phyloP scores from a whole-genome alignment of 257 asterid species.

The Solanum virginianum region DNA sequence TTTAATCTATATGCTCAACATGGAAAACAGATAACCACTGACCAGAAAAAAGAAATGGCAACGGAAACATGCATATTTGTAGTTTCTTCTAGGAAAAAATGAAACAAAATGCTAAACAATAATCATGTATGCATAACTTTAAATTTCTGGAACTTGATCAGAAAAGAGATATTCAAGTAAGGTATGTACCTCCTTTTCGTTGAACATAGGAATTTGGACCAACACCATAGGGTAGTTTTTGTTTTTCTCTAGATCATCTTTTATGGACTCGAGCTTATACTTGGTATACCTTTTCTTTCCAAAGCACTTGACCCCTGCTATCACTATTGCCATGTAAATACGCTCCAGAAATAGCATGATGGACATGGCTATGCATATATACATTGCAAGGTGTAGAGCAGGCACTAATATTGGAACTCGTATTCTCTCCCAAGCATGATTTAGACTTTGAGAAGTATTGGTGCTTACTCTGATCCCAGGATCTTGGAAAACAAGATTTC shows the following conservation, averaged over 20 bases:
- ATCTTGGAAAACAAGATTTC: slow-evolving; percentile 29
- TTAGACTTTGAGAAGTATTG: slow-evolving; percentile 36
- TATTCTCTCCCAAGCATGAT: slow-evolving; percentile 46
- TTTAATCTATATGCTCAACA: not conserved
- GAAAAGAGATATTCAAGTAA: not conserved
- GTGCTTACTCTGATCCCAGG: slow-evolving; percentile 23
- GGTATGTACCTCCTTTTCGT: slow-evolving; percentile 69
- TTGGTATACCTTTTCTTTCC: slow-evolving; percentile 66
- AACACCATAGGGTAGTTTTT: slow-evolving; percentile 48
- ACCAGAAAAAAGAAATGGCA: not conserved
- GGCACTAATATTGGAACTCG: slow-evolving; percentile 63
- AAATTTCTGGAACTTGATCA: not conserved
- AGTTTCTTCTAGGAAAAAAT: not conserved
- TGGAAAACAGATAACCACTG: not conserved
- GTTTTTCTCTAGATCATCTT: slow-evolving; percentile 46
- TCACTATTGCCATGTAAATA: slow-evolving; percentile 78
- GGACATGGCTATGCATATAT: slow-evolving; percentile 66
- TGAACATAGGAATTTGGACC: slow-evolving; percentile 88
- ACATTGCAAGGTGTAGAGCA: slow-evolving; percentile 37
- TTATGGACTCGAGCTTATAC: slow-evolving; percentile 65
- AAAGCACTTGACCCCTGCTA: slow-evolving; percentile 42
- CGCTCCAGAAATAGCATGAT: slow-evolving; percentile 78
- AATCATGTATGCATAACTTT: not conserved
- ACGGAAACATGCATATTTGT: not conserved
- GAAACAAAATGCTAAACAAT: not conserved